phyloP scores from a whole-genome alignment of 1,284 basidiomycete genomes.

The Pholiota adiposa region DNA sequence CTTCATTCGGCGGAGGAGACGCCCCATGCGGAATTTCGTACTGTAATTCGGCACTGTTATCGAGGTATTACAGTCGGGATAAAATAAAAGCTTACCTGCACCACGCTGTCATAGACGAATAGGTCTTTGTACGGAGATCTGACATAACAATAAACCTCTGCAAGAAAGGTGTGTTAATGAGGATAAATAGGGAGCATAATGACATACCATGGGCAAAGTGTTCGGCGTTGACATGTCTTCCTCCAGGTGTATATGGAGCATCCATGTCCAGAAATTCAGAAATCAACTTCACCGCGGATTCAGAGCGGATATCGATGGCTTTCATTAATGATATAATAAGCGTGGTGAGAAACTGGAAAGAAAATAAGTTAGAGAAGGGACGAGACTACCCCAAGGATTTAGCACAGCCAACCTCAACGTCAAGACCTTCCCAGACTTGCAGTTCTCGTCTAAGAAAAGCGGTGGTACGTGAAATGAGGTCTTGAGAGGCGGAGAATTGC shows the following conservation, averaged over 20 bases:
- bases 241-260: slow-evolving; percentile 53
- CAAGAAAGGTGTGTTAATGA: slow-evolving; percentile 7
- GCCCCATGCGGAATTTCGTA: slow-evolving; percentile 54
- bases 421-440: slow-evolving; percentile 80
- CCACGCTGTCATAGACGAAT: slow-evolving; percentile 78
- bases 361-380: slow-evolving; percentile 13
- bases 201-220: slow-evolving; percentile 86
- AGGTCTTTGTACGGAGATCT: slow-evolving; percentile 85
- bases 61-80: background rate
- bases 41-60: slow-evolving; percentile 33
- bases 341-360: slow-evolving; percentile 67
- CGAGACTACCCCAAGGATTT: slow-evolving; percentile 1
- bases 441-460: slow-evolving; percentile 85
- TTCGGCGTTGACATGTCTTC: slow-evolving; percentile 72
- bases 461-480: slow-evolving; percentile 74
- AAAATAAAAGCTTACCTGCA: slow-evolving; percentile 60
- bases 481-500: slow-evolving; percentile 76
- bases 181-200: slow-evolving; percentile 11
- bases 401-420: slow-evolving; percentile 69
- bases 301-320: slow-evolving; percentile 85
- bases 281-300: slow-evolving; percentile 80
- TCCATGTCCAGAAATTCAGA: slow-evolving; percentile 86
- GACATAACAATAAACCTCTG: slow-evolving; percentile 86
- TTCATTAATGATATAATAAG: slow-evolving; percentile 87
- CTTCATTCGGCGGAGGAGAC: slow-evolving; percentile 33